phyloP scores from a whole-genome alignment of 2,329 filamentous ascomycete genomes.

The Talaromyces sp. region DNA sequence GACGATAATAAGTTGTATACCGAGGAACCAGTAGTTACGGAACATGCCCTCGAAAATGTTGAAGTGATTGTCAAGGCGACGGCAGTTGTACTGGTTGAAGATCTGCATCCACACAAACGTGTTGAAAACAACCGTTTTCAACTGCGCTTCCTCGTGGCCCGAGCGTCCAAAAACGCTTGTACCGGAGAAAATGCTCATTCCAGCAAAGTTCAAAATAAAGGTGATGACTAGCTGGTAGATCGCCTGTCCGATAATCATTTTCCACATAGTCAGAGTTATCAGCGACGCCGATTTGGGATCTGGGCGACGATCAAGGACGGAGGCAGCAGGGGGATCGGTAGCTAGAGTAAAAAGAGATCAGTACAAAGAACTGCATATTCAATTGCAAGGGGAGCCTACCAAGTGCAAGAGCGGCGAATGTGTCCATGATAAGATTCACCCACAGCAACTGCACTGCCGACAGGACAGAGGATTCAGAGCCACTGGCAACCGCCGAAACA shows the following conservation, averaged over 20 bases:
- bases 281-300: conserved; percentile 42
- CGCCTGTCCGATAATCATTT: conserved; percentile 41
- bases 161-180: conserved; percentile 25
- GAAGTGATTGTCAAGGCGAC: conserved; percentile 39
- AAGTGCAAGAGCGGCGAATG: conserved; percentile 60
- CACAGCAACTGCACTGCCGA: conserved; percentile 63
- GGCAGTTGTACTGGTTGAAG: conserved; percentile 47
- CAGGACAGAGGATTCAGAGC: conserved; percentile 54
- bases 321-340: conserved; percentile 56
- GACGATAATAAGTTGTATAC: conserved; percentile 61
- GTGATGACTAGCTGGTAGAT: conserved; percentile 40
- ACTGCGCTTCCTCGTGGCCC: conserved; percentile 14
- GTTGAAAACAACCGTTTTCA: conserved; percentile 39
- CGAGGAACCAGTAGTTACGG: conserved; percentile 47
- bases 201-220: conserved; percentile 42
- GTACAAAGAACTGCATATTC: neutral
- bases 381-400: conserved; percentile 13
- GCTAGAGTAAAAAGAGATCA: conserved; percentile 30
- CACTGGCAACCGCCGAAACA: conserved; percentile 55
- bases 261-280: conserved; percentile 44
- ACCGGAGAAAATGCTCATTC: conserved; percentile 31
- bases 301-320: conserved; percentile 51
- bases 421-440: conserved; percentile 68
- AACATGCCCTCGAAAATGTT: conserved; percentile 41
- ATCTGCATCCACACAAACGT: conserved; percentile 45